Evolutionary conservation across 179 eudicot genomes (phyloP), one percentile per base, ranked within the genome.

Genomic region (Carnegiea gigantea): DNA sequence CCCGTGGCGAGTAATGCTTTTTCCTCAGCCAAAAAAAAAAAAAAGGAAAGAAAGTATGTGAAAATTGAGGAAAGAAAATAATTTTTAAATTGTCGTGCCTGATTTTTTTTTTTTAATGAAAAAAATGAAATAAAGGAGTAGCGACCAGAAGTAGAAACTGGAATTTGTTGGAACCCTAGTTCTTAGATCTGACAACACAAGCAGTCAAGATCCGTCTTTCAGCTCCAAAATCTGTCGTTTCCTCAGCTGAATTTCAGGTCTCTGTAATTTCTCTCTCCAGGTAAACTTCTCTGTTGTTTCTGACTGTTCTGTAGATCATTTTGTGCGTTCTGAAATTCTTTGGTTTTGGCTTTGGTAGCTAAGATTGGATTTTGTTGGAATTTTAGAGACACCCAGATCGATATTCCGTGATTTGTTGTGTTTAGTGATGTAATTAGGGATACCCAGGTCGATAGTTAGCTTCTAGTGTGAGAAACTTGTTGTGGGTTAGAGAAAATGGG

Each of bases 401-500:
- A 65, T 65, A 8, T 74, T 23, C 40, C 72, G 84, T 79, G 70
- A 59, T 53, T 75, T 78, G 0, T 33, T n/a, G 77, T 65, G 14
- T 46, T 64, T 78, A 73, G 17, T 12, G 21, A 67, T 79, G 85
- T 59, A 60, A 48, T 82, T 82, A 68, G 77, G 33, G 74, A 14
- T 1, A 79, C 83, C 87, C 85, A 82, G 64, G n/a, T 84, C 23
- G 75, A 36, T 77, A 26, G 40, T 26, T 78, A 15, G 73, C 23
- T 36, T 26, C 23, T 62, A 49, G 65, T 77, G 72, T 67, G 82
- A 54, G 30, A 77, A 10, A 38, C 2, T 15, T 43, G 33, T 44
- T 53, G 17, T 17, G 71, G 80, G 80, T 81, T 9, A 1, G 40
- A 9, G 10, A 78, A 83, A 72, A 93, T 93, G 96, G 93, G 90